Evolutionary conservation across 108 stramenopile species (phyloP).

Genomic region (Epithemia pelagica): DNA sequence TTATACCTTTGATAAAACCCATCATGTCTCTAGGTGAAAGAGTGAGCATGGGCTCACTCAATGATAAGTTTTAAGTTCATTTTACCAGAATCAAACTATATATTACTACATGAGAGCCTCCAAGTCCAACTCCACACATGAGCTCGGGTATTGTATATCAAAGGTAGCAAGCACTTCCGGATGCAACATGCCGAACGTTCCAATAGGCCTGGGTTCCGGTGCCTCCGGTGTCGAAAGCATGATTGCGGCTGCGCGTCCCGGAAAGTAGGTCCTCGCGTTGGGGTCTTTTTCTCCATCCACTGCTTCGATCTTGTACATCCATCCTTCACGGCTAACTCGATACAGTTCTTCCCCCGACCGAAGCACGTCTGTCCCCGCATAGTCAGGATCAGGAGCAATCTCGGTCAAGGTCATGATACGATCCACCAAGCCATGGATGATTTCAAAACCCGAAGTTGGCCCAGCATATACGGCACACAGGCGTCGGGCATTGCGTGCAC

Average conservation of each 20-base stretch:
- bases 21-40: no score
- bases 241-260: conserved; percentile 92
- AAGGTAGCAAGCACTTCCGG: conserved; percentile 91
- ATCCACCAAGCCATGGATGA: conserved; percentile 97
- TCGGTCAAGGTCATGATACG: conserved; percentile 92
- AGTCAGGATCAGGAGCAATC: conserved; percentile 75
- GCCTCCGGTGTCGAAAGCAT: conserved; percentile 63
- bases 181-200: conserved; percentile 96
- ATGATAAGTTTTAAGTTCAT: no score
- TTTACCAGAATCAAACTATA: no score
- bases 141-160: conserved; percentile 86
- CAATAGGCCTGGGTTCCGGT: conserved; percentile 38
- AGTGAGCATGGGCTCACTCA: no score
- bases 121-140: conserved; percentile 88
- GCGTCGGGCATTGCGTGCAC: conserved; percentile 84
- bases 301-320: conserved; percentile 70
- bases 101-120: conserved; percentile 80
- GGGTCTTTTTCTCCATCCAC: conserved; percentile 36
- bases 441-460: conserved; percentile 95
- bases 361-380: conserved; percentile 49
- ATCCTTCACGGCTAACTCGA: conserved; percentile 75
- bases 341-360: conserved; percentile 61
- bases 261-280: conserved; percentile 83
- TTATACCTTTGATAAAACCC: no score
- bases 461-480: conserved; percentile 91